These are phyloP conservation scores for Hansfordia pulvinata DNA, from an alignment of 2,329 filamentous ascomycete species.

Conservation along the genomic window DNA sequence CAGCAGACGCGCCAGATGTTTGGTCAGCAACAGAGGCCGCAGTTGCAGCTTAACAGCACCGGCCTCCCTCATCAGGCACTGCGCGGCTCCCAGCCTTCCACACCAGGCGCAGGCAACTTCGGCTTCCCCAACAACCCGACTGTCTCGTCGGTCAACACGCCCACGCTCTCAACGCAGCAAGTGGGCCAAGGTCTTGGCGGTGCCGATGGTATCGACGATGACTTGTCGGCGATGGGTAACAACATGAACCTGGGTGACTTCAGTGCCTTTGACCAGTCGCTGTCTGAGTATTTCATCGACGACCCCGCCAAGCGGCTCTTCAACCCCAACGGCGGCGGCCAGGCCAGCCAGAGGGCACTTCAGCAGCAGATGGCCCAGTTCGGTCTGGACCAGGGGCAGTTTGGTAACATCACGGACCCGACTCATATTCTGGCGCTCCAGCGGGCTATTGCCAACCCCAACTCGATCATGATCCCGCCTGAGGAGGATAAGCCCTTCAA, in stretches of 20 bases:
- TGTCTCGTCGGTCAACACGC: conserved; percentile 93
- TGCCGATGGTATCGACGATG: conserved; percentile 58
- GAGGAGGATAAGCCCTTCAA: conserved; percentile 97
- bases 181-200: conserved; percentile 54
- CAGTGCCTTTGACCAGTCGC: conserved; percentile 35
- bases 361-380: conserved; percentile 59
- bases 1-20: conserved; percentile 60
- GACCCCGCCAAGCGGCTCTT: conserved; percentile 91
- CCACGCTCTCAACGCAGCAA: conserved; percentile 71
- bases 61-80: conserved; percentile 65
- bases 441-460: conserved; percentile 28
- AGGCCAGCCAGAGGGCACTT: conserved; percentile 48
- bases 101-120: conserved; percentile 64
- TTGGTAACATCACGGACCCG: conserved; percentile 64
- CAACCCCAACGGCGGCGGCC: conserved; percentile 67
- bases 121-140: conserved; percentile 86
- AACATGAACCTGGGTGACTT: conserved; percentile 46
- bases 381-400: conserved; percentile 62
- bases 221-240: conserved; percentile 49
- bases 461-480: conserved; percentile 50
- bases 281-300: conserved; percentile 57
- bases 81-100: conserved; percentile 74
- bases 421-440: conserved; percentile 40
- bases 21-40: conserved; percentile 50
- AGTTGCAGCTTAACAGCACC: conserved; percentile 70